Base-by-base conservation (phyloP, 495 filamentous ascomycete genomes). In the Xylaria nigripes region DNA sequence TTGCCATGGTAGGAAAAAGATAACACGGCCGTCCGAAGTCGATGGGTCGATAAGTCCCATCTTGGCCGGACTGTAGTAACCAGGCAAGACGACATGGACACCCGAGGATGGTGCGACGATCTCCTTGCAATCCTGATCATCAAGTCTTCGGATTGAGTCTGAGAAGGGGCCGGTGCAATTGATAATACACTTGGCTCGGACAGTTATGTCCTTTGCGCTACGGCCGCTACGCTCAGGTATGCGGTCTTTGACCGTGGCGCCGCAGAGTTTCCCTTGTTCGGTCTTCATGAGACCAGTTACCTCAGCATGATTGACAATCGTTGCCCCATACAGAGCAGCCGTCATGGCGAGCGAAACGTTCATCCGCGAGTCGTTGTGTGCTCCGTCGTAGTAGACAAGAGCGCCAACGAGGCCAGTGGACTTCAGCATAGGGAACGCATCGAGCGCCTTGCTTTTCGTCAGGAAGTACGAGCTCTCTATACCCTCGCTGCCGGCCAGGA, bases 1-100 rank as follows among this genome's bases (percentile, higher is more conserved):
- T 72, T 97, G 92, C 93, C 93, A 98, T 16, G 93, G 93, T 25
- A 98, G 81, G 81, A 98, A 98, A 83, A 98, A 98, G 62, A 97
- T 96, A 38, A 98, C 93, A 62, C 93, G 81, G 16, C 93, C 93
- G 66, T 98, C 93, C 0, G 92, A 96, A 0, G 93, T 97, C 9
- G 81, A 81, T 0, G 93, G 93, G 61, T 98, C 93, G 64, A 98
- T 95, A 36, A 98, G 76, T 38, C 93, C 93, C 93, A 98, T 98
- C 65, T 95, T 85, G 9, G 87, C 81, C 22, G 93, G 93, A 56
- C 85, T 90, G 77, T 89, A 97, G 75, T 95, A 98, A 27, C 93
- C 93, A 16, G 93, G 93, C 2, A 98, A 80, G 56, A 98, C 87
- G 52, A 98, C 81, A 69, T 98, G 93, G 48, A 96, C 91, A 61